Percentiles rank a stretch among this genome's conserved stretches.
Conservation (phyloP, 2,329 filamentous ascomycete genomes). For the Cryphonectria carpinicola region DNA sequence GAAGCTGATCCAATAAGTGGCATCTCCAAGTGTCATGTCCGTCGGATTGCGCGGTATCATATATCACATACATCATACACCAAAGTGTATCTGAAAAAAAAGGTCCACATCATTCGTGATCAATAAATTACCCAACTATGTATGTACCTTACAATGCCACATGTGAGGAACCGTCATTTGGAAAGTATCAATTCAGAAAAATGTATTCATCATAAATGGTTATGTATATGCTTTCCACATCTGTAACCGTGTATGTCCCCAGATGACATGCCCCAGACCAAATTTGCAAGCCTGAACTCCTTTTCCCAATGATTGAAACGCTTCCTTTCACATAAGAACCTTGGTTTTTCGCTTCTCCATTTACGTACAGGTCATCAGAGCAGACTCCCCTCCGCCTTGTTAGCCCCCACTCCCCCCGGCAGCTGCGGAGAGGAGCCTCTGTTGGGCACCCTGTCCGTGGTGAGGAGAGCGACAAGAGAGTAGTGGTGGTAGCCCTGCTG, state of each 20-base stretch:
- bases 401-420: background rate
- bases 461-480: background rate
- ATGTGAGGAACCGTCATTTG: background rate
- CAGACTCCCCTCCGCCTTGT: background rate
- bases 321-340: background rate
- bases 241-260: background rate
- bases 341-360: background rate
- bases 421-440: background rate
- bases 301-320: background rate
- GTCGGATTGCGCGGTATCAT: too few species aligned
- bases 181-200: background rate
- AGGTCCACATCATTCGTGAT: too few species aligned
- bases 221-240: background rate
- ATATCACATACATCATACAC: too few species aligned
- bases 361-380: background rate
- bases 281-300: background rate
- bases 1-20: too few species aligned
- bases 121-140: too few species aligned
- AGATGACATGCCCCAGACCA: background rate
- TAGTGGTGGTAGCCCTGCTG: background rate
- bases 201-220: background rate
- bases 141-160: too few species aligned
- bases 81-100: too few species aligned
- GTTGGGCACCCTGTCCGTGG: background rate
- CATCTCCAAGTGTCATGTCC: too few species aligned